Base-by-base conservation (phyloP, 345 rosid genomes). In the Arabidopsis suecica region DNA sequence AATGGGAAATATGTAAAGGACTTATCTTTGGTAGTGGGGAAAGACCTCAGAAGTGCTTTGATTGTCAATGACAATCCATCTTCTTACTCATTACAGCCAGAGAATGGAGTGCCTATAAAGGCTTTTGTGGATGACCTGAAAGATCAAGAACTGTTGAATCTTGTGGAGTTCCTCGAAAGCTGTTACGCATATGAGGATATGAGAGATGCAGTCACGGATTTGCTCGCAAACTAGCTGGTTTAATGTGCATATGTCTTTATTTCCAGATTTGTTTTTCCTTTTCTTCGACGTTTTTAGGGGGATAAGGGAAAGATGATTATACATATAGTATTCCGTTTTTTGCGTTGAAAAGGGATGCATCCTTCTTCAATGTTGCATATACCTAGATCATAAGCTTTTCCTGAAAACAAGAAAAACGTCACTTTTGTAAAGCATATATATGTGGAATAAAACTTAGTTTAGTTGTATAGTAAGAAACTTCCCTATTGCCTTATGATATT, bases 11-110 rank as follows among this genome's bases (percentile, higher is more conserved):
- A 76, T 38, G 88, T 86, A 9, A 94, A 91, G 78, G 96, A 94
- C 78, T 83, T 94, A 78, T 78, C 96, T n/a, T 55, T 73, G 56
- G 86, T 81, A 65, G 79, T 81, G 76, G 97, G 97, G 62, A 82
- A 89, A 73, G 89, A 90, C 40, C 70, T 88, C 53, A 78, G 65
- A 62, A 84, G 61, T 45, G 84, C 64, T 12, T 88, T 90, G 61
- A 90, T 91, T 9, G 91, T 94, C 3, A 97, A 94, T 41, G 99
- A 90, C 7, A 95, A 95, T 60, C 99, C 97, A 0, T 82, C 84
- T 66, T 82, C 92, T 28, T 91, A 90, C 71, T 37, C 65, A 7
- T 71, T 83, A 57, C 97, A 95, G 68, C 97, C 96, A 3, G 89
- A 88, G 49, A 95, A 89, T 59, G 97, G 93, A 0, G 80, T 95